Conservation (phyloP, 2,329 filamentous ascomycete species). For the Thielaviopsis euricoi region DNA sequence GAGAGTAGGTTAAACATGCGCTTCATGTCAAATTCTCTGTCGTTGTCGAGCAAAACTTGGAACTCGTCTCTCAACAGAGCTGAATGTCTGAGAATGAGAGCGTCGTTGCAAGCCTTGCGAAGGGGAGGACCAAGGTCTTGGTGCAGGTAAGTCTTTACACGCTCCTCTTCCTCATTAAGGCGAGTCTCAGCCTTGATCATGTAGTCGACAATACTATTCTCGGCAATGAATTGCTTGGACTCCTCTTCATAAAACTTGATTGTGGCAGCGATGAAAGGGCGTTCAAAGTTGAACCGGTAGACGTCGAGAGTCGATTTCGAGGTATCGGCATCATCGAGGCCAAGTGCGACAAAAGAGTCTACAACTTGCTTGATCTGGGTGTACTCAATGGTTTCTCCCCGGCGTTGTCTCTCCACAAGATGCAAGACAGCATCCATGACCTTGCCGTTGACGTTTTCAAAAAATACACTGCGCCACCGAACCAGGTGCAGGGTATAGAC, state of each 20-base stretch:
- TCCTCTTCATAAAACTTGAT: constrained; percentile 77
- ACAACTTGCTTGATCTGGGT: constrained; percentile 94
- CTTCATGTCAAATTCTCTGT: constrained; percentile 87
- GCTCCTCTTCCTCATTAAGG: constrained; percentile 82
- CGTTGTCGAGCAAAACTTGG: constrained; percentile 80
- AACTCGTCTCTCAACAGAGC: constrained; percentile 84
- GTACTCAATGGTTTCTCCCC: constrained; percentile 95
- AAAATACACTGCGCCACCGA: constrained; percentile 86
- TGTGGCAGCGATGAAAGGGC: constrained; percentile 76
- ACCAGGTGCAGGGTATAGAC: constrained; percentile 95
- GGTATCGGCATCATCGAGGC: constrained; percentile 81
- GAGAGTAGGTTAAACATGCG: constrained; percentile 90
- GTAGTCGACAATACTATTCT: constrained; percentile 96
- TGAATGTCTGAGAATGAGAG: constrained; percentile 79
- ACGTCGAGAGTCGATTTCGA: constrained; percentile 91
- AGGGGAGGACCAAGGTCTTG: constrained; percentile 71
- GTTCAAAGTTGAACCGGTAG: constrained; percentile 83
- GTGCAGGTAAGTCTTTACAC: constrained; percentile 81
- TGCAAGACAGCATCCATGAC: constrained; percentile 93
- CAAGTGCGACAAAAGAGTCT: constrained; percentile 88
- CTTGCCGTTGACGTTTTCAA: constrained; percentile 63
- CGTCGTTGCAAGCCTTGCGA: constrained; percentile 75
- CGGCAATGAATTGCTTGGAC: constrained; percentile 83
- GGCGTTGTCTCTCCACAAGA: constrained; percentile 90
- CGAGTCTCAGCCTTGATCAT: constrained; percentile 98